Evolutionary conservation across 2,329 filamentous ascomycete species (phyloP), one percentile per base, ranked within the genome.

Genomic region (Monilinia vaccinii-corymbosi): DNA sequence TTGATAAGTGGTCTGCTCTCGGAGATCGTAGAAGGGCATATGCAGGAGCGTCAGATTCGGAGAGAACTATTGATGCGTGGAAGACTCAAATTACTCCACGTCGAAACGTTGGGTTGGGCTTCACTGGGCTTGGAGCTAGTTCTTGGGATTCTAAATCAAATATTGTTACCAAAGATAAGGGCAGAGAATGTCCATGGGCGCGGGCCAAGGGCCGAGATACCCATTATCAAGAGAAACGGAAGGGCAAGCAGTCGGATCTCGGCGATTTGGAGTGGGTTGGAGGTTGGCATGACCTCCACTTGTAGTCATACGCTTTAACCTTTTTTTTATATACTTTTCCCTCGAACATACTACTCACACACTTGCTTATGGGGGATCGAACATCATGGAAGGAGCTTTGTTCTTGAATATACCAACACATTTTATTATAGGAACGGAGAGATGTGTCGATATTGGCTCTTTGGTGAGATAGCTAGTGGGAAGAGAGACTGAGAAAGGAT

Each of bases 231-330:
- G 58, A 55, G 44, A 55, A 55, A 34, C 50, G 58, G 13, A 60
- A 60, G 44, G 58, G 56, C 5, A 60, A 60, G 42, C 87, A 70
- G 47, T 86, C 87, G 76, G 81, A 70, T 68, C 75, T 79, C 71
- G 86, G 88, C 76, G 82, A 93, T 71, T 77, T 92, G 79, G 91
- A 96, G 84, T 96, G 93, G 87, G 90, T 96, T 85, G 91, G 91
- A 79, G 90, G 89, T 77, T 95, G 89, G 85, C 85, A 89, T 74
- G 73, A 69, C 73, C 72, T 78, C 73, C 83, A 83, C 81, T 85
- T 84, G 82, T 85, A 70, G 69, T 70, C 63, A 48, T 58, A 62
- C 46, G 50, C 60, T 58, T 59, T 51, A 51, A 21, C 31, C 21
- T 59, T 63, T 63, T 47, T 62, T 57, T 53, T 61, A 56, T 56